phyloP scores from a whole-genome alignment of 768 basidiomycete species.

The Rhizopogon roseolus region DNA sequence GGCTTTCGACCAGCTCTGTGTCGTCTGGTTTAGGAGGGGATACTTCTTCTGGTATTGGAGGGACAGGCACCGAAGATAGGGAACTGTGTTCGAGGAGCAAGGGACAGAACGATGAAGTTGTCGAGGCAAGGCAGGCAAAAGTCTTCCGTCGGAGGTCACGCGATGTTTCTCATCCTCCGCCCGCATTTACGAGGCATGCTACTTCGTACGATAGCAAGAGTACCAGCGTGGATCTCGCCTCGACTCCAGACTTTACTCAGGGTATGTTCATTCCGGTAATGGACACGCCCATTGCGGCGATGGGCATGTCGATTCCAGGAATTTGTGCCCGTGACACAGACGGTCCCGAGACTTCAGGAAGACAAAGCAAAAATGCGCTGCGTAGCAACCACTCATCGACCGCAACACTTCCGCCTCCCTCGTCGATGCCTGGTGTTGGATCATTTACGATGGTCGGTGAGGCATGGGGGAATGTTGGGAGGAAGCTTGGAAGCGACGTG shows the following conservation, averaged over 20 bases:
- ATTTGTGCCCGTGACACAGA: neutral
- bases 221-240: neutral
- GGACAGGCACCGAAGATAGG: slow-evolving; percentile 8
- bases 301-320: neutral
- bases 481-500: slow-evolving; percentile 58
- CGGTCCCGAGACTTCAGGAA: neutral
- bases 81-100: slow-evolving; percentile 7
- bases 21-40: slow-evolving; percentile 40
- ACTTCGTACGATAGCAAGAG: neutral
- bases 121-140: slow-evolving; percentile 5
- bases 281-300: neutral
- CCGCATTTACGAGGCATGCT: neutral
- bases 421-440: slow-evolving; percentile 36
- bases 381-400: neutral
- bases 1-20: slow-evolving; percentile 41
- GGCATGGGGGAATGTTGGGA: slow-evolving; percentile 48
- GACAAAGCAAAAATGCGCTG: no score
- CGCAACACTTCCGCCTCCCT: slow-evolving; percentile 24
- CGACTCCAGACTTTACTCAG: neutral
- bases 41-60: neutral
- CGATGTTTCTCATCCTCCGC: slow-evolving; percentile 7
- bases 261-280: neutral
- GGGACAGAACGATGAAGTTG: slow-evolving; percentile 20
- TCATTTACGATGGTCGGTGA: slow-evolving; percentile 30
- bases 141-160: slow-evolving; percentile 24